These are phyloP conservation scores for Boletus rex-veris DNA, from an alignment of 768 basidiomycete species.

Conservation along the genomic window DNA sequence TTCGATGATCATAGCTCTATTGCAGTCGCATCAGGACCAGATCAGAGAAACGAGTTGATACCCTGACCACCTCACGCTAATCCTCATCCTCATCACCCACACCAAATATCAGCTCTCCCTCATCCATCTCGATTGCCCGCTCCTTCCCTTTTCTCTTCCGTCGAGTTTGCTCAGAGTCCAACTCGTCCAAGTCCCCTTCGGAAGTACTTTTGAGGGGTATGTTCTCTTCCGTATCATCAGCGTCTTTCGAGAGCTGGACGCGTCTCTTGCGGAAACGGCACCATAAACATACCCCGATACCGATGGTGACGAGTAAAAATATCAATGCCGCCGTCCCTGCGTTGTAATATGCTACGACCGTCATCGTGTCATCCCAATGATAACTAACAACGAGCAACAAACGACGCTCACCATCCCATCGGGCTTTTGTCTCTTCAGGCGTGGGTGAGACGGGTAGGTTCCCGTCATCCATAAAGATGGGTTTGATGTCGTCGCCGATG, in stretches of 20 bases:
- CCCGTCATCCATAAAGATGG: conserved; percentile 50
- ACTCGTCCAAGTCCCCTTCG: conserved; percentile 37
- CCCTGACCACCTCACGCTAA: conserved; percentile 19
- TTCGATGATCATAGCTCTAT: background rate
- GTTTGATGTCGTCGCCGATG: conserved; percentile 71
- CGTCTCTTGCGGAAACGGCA: conserved; percentile 44
- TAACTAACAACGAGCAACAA: background rate
- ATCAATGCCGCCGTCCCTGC: conserved; percentile 87
- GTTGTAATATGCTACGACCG: conserved; percentile 82
- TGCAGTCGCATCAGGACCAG: too few relatives aligned
- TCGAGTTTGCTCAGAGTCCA: conserved; percentile 38
- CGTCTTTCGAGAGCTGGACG: conserved; percentile 23
- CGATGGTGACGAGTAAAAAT: conserved; percentile 64
- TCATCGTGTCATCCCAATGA: conserved; percentile 1
- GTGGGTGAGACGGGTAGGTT: conserved; percentile 41
- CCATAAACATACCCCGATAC: conserved; percentile 77
- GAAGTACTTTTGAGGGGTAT: conserved; percentile 56
- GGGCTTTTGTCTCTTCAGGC: conserved; percentile 75
- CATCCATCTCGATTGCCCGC: conserved; percentile 34
- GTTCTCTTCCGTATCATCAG: conserved; percentile 50
- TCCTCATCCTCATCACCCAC: conserved; percentile 53
- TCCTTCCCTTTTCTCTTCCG: conserved; percentile 48
- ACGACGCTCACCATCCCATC: conserved; percentile 75
- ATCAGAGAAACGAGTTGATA: background rate
- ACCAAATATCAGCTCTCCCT: conserved; percentile 48